Evolutionary conservation across 108 stramenopile species (phyloP).

Genomic region (Mayamaea pseudoterrestris): DNA sequence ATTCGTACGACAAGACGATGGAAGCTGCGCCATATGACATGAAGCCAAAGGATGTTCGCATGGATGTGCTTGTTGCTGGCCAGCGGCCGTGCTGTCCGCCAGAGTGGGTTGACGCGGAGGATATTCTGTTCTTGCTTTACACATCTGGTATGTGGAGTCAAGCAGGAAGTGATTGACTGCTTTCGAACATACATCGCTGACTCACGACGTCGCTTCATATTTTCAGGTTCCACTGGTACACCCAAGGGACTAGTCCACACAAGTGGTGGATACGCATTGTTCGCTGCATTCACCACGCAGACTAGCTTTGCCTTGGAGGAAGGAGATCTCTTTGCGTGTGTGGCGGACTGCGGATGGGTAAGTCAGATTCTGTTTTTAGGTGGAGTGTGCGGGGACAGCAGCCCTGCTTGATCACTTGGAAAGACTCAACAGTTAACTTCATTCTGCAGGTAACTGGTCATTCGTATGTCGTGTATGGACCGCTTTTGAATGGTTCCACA

Average conservation of each 20-base stretch:
- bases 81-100: constrained; percentile 94
- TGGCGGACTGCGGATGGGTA: constrained; percentile 97
- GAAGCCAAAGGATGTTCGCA: constrained; percentile 65
- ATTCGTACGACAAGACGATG: constrained; percentile 24
- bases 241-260: constrained; percentile 94
- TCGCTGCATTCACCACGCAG: constrained; percentile 76
- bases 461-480: constrained; percentile 95
- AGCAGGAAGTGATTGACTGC: too few species aligned
- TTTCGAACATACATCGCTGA: too few species aligned
- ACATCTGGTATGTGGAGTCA: too few species aligned
- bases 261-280: constrained; percentile 90
- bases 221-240: constrained; percentile 86
- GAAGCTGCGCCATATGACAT: constrained; percentile 19
- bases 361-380: too few species aligned
- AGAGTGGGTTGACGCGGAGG: constrained; percentile 91
- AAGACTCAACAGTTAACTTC: too few species aligned
- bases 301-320: constrained; percentile 62
- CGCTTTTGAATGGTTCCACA: constrained; percentile 84
- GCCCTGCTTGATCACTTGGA: too few species aligned
- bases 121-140: constrained; percentile 94
- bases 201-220: too few species aligned
- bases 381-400: too few species aligned
- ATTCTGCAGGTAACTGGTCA: too few species aligned
- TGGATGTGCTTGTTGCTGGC: constrained; percentile 68
- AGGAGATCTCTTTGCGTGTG: constrained; percentile 93